Base-by-base conservation (phyloP, 768 basidiomycete species). In the Lactifluus piperatus region DNA sequence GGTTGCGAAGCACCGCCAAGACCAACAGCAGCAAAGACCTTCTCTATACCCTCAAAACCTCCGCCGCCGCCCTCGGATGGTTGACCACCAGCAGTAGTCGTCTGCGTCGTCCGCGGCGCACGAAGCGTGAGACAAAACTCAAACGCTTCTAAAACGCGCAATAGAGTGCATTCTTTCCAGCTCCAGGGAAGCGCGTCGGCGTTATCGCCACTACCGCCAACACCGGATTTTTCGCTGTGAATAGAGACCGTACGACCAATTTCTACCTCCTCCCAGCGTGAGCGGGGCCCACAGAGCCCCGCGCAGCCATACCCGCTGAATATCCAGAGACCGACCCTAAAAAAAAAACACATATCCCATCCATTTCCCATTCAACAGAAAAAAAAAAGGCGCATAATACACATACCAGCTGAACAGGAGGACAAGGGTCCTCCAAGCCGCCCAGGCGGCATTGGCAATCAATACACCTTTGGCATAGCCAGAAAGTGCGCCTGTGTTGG, bases 211-310 rank as follows among this genome's bases (percentile, higher is more conserved):
- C 50, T 16, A 68, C 34, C 10, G 34, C 34, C 34, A 34, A 73
- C 62, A 26, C 65, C 68, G 39, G 73, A 69, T 22, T 78, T 73
- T 51, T 83, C 82, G 59, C 73, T 77, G 65, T 81, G 79, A 24
- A 76, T 65, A 4, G 81, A 77, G 43, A 75, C 68, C 3, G 75
- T 74, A 74, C 85, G 86, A 67, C 86, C 85, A 16, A 74, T 76
- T 27, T 83, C 82, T 51, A 86, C 81, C 73, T 92, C 91, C 68
- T 92, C 90, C 91, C 88, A 91, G 62, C 85, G 78, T 66, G 84
- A 82, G 14, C 88, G 82, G 10, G 91, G 91, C 45, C 91, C 91
- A 70, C 88, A 90, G 16, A 92, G 69, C n/a, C 91, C 89, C 50
- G 82, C 90, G 48, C 86, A 87, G 57, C 81, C 81, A 58, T 88